These are phyloP conservation scores for Fusarium sp. DNA, from an alignment of 2,329 filamentous ascomycete genomes.

Conservation along the genomic window DNA sequence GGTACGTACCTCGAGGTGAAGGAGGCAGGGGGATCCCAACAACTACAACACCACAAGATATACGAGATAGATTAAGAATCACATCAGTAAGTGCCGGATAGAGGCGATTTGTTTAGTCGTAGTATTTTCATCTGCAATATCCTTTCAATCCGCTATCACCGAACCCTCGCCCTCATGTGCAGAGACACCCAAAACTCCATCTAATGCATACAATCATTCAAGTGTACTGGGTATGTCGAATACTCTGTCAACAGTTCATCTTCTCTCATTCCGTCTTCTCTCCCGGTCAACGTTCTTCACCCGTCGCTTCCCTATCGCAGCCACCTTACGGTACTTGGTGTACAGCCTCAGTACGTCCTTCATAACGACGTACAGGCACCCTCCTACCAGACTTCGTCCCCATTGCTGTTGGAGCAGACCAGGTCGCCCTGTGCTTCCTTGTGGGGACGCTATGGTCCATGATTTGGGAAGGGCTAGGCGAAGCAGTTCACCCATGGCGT, in stretches of 20 bases:
- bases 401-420: constrained; percentile 85
- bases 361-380: constrained; percentile 87
- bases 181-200: constrained; percentile 31
- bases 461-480: constrained; percentile 73
- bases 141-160: not conserved
- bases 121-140: constrained; percentile 8
- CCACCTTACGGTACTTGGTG: constrained; percentile 71
- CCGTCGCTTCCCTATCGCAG: constrained; percentile 64
- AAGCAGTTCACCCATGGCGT: constrained; percentile 80
- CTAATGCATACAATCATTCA: constrained; percentile 28
- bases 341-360: constrained; percentile 75
- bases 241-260: not conserved
- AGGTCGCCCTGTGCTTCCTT: constrained; percentile 54
- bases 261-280: constrained; percentile 54
- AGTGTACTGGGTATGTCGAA: constrained; percentile 15
- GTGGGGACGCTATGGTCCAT: constrained; percentile 66
- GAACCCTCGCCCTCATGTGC: constrained; percentile 6
- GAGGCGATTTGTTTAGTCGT: constrained; percentile 11
- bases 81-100: not conserved
- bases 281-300: constrained; percentile 63
- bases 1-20: not conserved
- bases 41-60: not conserved
- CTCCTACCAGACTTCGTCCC: constrained; percentile 90
- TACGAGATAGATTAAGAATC: too few species aligned
- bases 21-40: not conserved